Percentiles rank a stretch among this genome's conserved stretches.
phyloP scores from a whole-genome alignment of 2,329 filamentous ascomycete species.

The Verticillium nubilum region DNA sequence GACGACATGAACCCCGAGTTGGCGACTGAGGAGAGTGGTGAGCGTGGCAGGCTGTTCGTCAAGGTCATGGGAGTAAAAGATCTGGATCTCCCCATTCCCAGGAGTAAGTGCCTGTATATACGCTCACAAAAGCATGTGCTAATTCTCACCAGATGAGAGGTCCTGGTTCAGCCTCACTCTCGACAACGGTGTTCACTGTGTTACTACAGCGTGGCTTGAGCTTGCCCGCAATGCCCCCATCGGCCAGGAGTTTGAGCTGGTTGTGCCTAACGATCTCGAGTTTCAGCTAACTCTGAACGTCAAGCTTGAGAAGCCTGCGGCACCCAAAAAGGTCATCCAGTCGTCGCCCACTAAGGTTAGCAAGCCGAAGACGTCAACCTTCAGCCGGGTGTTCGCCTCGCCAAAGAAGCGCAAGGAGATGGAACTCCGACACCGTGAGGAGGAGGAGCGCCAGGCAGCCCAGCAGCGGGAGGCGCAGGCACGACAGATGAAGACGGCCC shows the following conservation, averaged over 20 bases:
- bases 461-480: conserved; percentile 60
- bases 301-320: conserved; percentile 78
- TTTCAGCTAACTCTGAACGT: conserved; percentile 97
- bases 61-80: conserved; percentile 99
- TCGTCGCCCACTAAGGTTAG: conserved; percentile 57
- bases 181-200: conserved; percentile 97
- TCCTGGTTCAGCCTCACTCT: conserved; percentile 94
- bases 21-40: conserved; percentile 68
- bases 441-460: conserved; percentile 67
- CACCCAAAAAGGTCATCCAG: conserved; percentile 37
- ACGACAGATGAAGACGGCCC: conserved; percentile 56
- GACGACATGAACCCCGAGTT: conserved; percentile 57
- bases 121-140: conserved; percentile 9
- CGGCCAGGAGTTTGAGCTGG: conserved; percentile 95
- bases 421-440: conserved; percentile 77
- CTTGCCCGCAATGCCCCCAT: conserved; percentile 88
- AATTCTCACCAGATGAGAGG: conserved; percentile 61
- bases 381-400: conserved; percentile 87
- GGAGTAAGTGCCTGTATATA: conserved; percentile 57
- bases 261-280: conserved; percentile 95
- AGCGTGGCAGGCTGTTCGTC: conserved; percentile 88
- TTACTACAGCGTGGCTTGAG: conserved; percentile 94
- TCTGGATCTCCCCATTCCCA: conserved; percentile 82
- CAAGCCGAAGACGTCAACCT: conserved; percentile 76
- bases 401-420: conserved; percentile 96